Evolutionary conservation across 2,329 filamentous ascomycete species (phyloP), one percentile per base, ranked within the genome.

Genomic region (Coniochaeta sp.): DNA sequence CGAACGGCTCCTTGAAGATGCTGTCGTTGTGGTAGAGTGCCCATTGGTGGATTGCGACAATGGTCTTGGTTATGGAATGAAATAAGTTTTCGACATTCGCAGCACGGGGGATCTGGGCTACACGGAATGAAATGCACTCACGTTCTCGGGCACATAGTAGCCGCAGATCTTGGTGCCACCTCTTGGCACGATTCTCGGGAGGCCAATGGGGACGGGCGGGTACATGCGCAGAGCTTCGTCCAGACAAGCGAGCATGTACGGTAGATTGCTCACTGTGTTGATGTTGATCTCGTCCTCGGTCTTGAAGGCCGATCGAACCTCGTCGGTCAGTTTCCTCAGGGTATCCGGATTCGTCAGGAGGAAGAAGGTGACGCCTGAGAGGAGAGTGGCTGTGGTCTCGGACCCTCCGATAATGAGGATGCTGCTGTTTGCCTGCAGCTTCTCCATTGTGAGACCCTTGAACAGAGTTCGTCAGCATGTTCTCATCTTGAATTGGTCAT

Each of bases 31-130:
- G 69, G 6, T 68, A 68, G 6, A 66, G 62, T 28, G 30, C 26
- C 52, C 26, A 32, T 9, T 30, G 26, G 12, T 22, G 19, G 9
- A 72, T 69, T 0, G 75, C 75, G 12, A 82, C 72, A 55, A 79
- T 77, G 10, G 68, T 68, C 16, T 44, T 36, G 30, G 14, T 40
- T 36, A 16, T 36, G 7, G 34, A 36, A n/a, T n/a, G n/a, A n/a
- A n/a, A n/a, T n/a, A n/a, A n/a, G n/a, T n/a, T n/a, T n/a, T n/a
- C n/a, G n/a, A n/a, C n/a, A n/a, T n/a, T n/a, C n/a, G n/a, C n/a
- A n/a, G n/a, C n/a, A n/a, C n/a, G n/a, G n/a, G n/a, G n/a, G n/a
- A n/a, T n/a, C n/a, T n/a, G n/a, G n/a, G n/a, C n/a, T n/a, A n/a
- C n/a, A n/a, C n/a, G n/a, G n/a, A n/a, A n/a, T n/a, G 30, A 10